phyloP scores from a whole-genome alignment of 768 basidiomycete genomes.

The Saitozyma sp. region DNA sequence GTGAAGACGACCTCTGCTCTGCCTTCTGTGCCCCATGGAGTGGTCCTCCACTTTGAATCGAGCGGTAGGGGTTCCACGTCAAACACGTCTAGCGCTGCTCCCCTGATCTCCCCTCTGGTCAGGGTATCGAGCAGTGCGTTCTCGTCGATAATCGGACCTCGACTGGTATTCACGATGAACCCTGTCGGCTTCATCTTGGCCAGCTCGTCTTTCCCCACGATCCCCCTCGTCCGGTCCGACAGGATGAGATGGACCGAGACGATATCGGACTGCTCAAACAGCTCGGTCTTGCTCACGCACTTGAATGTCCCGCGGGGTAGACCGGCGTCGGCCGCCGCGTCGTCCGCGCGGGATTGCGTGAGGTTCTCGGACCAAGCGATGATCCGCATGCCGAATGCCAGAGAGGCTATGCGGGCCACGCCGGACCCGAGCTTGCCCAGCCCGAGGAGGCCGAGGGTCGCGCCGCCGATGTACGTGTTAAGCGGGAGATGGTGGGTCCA shows the following conservation, averaged over 20 bases:
- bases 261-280: constrained; percentile 62
- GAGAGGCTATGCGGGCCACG: constrained; percentile 63
- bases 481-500: constrained; percentile 63
- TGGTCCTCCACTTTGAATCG: constrained; percentile 22
- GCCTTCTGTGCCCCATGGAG: constrained; percentile 20
- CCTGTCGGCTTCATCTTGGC: constrained; percentile 61
- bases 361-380: constrained; percentile 68
- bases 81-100: constrained; percentile 68
- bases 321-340: constrained; percentile 59
- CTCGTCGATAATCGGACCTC: constrained; percentile 69
- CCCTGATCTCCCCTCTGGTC: constrained; percentile 58
- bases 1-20: constrained; percentile 23
- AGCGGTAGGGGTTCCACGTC: constrained; percentile 60
- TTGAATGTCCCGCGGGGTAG: constrained; percentile 35
- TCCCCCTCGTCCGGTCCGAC: constrained; percentile 12
- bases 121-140: constrained; percentile 59
- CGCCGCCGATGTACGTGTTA: constrained; percentile 56
- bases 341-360: constrained; percentile 61
- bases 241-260: constrained; percentile 65
- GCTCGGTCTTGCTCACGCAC: constrained; percentile 56
- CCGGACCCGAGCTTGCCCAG: constrained; percentile 62
- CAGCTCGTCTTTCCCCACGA: constrained; percentile 29
- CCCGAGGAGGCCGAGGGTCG: constrained; percentile 65
- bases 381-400: constrained; percentile 62
- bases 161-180: constrained; percentile 66